phyloP scores from a whole-genome alignment of 257 asterid species.

The Solanum gracilifrons region DNA sequence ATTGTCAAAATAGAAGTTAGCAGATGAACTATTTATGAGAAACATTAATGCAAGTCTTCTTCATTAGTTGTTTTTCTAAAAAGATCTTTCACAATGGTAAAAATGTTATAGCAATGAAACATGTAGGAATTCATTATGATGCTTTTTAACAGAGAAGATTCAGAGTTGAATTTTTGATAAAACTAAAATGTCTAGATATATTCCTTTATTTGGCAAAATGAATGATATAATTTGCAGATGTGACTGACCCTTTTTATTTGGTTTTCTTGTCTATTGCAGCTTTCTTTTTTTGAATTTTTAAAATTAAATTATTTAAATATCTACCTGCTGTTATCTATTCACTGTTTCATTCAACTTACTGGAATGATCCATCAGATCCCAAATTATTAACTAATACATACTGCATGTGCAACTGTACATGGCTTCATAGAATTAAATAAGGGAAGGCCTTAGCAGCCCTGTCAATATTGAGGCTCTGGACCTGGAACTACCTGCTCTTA shows the following conservation, averaged over 20 bases:
- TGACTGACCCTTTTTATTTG: background rate
- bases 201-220: background rate
- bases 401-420: background rate
- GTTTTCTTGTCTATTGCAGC: background rate
- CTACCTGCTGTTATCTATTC: background rate
- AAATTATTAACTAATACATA: background rate
- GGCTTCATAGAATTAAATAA: background rate
- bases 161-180: background rate
- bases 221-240: background rate
- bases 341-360: background rate
- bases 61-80: background rate
- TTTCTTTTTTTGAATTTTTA: background rate
- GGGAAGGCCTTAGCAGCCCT: background rate
- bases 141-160: background rate
- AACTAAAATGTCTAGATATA: background rate
- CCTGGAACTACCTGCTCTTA: background rate
- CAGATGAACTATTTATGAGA: background rate
- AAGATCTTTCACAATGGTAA: background rate
- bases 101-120: background rate
- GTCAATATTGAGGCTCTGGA: background rate
- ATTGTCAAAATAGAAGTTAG: background rate
- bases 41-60: background rate
- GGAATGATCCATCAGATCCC: background rate
- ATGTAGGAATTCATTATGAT: background rate
- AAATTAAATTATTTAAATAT: background rate